Conservation (phyloP, 345 rosid genomes). For the Salix caprea region DNA sequence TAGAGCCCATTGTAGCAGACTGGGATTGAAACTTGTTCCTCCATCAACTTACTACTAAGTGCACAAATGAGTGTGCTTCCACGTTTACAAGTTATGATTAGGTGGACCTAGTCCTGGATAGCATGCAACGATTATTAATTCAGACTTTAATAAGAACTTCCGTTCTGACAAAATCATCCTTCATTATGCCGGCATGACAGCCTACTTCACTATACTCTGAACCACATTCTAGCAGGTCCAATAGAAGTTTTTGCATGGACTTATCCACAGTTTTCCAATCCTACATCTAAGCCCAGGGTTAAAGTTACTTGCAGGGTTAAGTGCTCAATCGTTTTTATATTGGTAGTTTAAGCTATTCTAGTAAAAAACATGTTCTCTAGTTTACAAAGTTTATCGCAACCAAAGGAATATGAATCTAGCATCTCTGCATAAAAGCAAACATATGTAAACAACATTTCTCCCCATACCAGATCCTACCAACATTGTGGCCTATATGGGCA, state of each 20-base stretch:
- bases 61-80: neutral
- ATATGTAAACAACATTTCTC: neutral
- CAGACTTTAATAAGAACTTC: neutral
- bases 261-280: neutral
- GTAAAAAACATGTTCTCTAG: neutral
- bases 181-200: neutral
- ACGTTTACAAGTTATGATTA: neutral
- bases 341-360: neutral
- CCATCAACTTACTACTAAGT: neutral
- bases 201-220: neutral
- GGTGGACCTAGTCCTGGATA: neutral
- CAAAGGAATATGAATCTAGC: neutral
- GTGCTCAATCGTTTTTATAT: neutral
- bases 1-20: neutral
- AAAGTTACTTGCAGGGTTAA: neutral
- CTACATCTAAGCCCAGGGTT: neutral
- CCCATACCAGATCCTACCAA: neutral
- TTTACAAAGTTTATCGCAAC: neutral
- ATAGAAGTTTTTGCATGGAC: neutral
- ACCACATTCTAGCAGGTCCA: neutral
- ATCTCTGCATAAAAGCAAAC: neutral
- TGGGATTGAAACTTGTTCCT: neutral
- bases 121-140: neutral
- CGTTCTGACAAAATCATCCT: neutral
- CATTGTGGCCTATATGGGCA: neutral